Percentiles rank a stretch among this genome's conserved stretches.
These are phyloP conservation scores for Scheffersomyces spartinae DNA, from an alignment of 805 yeast species.

Conservation along the genomic window DNA sequence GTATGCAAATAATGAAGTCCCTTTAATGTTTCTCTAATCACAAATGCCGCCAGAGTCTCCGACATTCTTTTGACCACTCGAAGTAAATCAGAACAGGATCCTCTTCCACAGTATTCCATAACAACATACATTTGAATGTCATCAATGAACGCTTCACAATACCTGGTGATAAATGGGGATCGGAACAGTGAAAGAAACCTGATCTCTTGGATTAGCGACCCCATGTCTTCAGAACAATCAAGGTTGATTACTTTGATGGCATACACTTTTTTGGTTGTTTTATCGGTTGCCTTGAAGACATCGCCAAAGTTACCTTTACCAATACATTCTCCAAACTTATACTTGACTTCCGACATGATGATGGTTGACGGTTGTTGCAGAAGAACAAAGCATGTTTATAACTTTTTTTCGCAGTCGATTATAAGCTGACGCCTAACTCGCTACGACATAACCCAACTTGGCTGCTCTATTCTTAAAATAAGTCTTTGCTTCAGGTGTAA, in stretches of 20 bases:
- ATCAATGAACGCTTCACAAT: constrained; percentile 49
- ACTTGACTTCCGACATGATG: constrained; percentile 10
- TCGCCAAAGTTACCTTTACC: constrained; percentile 87
- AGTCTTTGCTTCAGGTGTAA: constrained; percentile 17
- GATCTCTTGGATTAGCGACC: constrained; percentile 64
- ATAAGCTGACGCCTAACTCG: too few species aligned
- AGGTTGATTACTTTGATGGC: constrained; percentile 84
- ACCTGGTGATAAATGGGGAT: constrained; percentile 46
- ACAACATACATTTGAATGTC: constrained; percentile 74
- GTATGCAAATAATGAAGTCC: constrained; percentile 73
- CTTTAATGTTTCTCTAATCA: constrained; percentile 48
- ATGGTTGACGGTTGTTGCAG: too few species aligned
- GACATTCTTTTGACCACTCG: constrained; percentile 38
- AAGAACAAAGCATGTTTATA: too few species aligned
- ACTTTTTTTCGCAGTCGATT: too few species aligned
- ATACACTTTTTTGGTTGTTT: constrained; percentile 32
- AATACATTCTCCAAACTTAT: constrained; percentile 39
- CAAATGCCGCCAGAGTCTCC: constrained; percentile 52
- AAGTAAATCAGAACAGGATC: constrained; percentile 76
- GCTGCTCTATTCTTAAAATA: constrained; percentile 17
- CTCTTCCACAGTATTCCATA: constrained; percentile 95
- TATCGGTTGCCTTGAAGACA: constrained; percentile 52
- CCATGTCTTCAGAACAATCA: constrained; percentile 66
- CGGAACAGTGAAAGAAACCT: constrained; percentile 56
- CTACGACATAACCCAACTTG: too few species aligned